Percentiles rank a stretch among this genome's conserved stretches.
Evolutionary conservation across 106 monocot species (phyloP).

Genomic region (Dendrobium huoshanense): DNA sequence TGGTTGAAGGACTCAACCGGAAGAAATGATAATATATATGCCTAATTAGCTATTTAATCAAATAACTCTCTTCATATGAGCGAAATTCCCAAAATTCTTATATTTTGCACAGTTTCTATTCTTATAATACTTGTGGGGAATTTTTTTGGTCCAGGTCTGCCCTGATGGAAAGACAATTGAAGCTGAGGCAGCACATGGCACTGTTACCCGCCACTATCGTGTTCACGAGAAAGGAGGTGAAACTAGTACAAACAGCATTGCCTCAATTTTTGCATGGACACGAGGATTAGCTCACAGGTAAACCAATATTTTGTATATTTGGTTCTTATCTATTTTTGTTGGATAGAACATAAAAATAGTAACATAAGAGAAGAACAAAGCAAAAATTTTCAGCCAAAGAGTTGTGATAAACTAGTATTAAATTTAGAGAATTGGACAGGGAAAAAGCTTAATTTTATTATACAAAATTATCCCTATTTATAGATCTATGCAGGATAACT

Average conservation of each 20-base stretch:
- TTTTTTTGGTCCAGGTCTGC: constrained; percentile 51
- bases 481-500: too few relatives aligned
- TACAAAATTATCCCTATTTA: too few relatives aligned
- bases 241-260: constrained; percentile 98
- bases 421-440: too few relatives aligned
- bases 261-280: constrained; percentile 98
- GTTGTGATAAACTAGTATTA: not conserved
- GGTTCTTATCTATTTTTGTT: not conserved
- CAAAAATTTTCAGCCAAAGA: not conserved
- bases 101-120: not conserved
- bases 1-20: not conserved
- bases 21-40: not conserved
- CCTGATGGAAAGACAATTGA: constrained; percentile 99
- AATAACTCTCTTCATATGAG: not conserved
- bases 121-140: not conserved
- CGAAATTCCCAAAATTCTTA: not conserved
- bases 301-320: not conserved
- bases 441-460: too few relatives aligned
- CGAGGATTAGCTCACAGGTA: constrained; percentile 95
- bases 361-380: not conserved
- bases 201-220: constrained; percentile 89
- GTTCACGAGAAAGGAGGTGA: constrained; percentile 97
- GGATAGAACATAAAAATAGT: not conserved
- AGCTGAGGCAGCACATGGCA: constrained; percentile 98
- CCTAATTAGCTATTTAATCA: not conserved